phyloP scores from a whole-genome alignment of 768 basidiomycete genomes.

The Pleurotus ostreatus region DNA sequence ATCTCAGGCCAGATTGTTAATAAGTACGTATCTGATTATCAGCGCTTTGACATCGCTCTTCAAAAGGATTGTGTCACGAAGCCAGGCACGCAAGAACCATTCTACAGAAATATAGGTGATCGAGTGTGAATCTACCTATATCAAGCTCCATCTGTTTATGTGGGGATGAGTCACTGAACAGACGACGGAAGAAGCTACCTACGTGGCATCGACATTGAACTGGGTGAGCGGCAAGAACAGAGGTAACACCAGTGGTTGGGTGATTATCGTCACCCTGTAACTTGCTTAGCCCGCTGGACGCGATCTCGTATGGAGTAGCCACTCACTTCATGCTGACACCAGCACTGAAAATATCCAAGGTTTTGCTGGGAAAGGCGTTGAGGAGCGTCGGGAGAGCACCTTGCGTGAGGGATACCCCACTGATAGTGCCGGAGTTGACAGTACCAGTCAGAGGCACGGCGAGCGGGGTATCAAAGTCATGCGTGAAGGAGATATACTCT shows the following conservation, averaged over 20 bases:
- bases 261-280: not conserved
- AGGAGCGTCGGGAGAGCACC: not conserved
- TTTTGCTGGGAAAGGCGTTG: not conserved
- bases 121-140: too few relatives aligned
- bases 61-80: too few relatives aligned
- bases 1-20: too few relatives aligned
- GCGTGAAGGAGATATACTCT: not conserved
- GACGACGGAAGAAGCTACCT: not conserved
- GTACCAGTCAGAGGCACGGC: not conserved
- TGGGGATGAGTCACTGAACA: not conserved
- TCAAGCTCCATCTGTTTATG: not conserved
- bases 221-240: not conserved
- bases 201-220: not conserved
- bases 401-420: not conserved
- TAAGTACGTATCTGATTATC: too few relatives aligned
- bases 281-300: not conserved
- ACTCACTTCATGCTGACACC: not conserved
- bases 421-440: constrained; percentile 1
- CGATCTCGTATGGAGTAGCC: too few relatives aligned
- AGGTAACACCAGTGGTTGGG: not conserved
- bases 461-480: constrained; percentile 1
- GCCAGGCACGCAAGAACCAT: too few relatives aligned
- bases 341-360: not conserved
- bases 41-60: too few relatives aligned
- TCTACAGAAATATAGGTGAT: too few relatives aligned